Base-by-base conservation (phyloP, 306 rosid species). In the Astragalus membranaceus region DNA sequence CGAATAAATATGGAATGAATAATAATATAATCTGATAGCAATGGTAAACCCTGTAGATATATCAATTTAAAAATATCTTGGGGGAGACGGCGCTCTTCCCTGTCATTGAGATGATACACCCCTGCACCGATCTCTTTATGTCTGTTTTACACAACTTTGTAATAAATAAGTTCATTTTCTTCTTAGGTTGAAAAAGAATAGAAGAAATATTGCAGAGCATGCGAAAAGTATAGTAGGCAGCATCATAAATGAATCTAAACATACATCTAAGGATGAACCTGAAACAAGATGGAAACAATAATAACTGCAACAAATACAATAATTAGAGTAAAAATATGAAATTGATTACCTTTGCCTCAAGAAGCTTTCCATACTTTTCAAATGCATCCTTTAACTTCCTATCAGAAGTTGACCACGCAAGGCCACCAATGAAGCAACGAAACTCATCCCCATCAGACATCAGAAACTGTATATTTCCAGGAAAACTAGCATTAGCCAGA, bases 361-460 rank as follows among this genome's bases (percentile, higher is more conserved):
- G 10, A 76, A 95, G 99, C 78, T 89, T 92, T 66, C 99, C 99
- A 76, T 63, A 95, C 88, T 91, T 95, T 0, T 91, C 95, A 78
- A 95, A 95, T 11, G 97, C 79, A 42, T 91, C 96, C 69, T 79
- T 91, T 17, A 95, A 79, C 79, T 89, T 87, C 75, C 95, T 87
- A 77, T 95, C 99, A 46, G 91, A 79, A 4, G 97, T 95, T 69
- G 97, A 82, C 99, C 99, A 95, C 1, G 99, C 84, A 84, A 95
- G 95, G 85, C 97, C 97, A 70, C 99, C 99, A 76, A 95, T 86
- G 73, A 95, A 95, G 80, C 99, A 95, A 12, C 99, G 92, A 39
- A 83, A 91, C 77, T 91, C 99, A 14, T 81, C 84, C 80, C 68
- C 82, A 12, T 95, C 99, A 5, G 97, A 83, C 99, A 91, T 95